Conservation (phyloP, 192 early-diverging fungal genomes). For the Coemansia sp. region DNA sequence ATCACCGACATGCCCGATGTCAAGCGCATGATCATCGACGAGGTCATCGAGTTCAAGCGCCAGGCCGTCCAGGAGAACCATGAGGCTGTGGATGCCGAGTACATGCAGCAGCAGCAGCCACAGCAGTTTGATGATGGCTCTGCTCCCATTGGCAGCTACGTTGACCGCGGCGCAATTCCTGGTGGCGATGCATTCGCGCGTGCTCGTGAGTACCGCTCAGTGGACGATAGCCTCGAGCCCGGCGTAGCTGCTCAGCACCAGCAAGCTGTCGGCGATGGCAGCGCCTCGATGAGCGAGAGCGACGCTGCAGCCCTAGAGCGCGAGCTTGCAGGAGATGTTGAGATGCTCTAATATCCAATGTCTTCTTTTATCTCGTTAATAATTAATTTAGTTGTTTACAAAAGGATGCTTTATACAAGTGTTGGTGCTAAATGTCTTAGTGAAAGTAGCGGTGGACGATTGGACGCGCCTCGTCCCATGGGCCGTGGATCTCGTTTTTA, state of each 20-base stretch:
- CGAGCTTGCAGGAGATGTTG: conserved; percentile 47
- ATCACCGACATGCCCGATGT: conserved; percentile 44
- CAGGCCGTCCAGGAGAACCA: conserved; percentile 50
- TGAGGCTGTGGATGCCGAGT: conserved; percentile 43
- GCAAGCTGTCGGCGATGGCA: conserved; percentile 14
- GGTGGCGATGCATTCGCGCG: conserved; percentile 31
- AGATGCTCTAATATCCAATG: conserved; percentile 18
- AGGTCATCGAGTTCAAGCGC: conserved; percentile 79
- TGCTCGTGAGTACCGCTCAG: conserved; percentile 42
- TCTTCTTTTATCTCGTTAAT: background rate
- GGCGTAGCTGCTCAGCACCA: conserved; percentile 47
- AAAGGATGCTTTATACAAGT: conserved; percentile 1
- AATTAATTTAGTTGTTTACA: background rate
- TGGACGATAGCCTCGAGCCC: conserved; percentile 47
- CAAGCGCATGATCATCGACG: conserved; percentile 77
- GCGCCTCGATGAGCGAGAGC: conserved; percentile 14
- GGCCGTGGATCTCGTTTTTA: conserved; percentile 97
- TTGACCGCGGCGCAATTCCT: conserved; percentile 15
- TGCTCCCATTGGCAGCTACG: conserved; percentile 12
- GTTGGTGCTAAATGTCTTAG: background rate
- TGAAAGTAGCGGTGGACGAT: conserved; percentile 63
- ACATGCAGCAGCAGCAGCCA: conserved; percentile 23
- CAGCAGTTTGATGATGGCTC: conserved; percentile 4
- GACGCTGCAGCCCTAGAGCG: conserved; percentile 46
- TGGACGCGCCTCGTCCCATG: conserved; percentile 95